Conservation (phyloP, 2,329 filamentous ascomycete species). For the Golovinomyces cichoracearum region DNA sequence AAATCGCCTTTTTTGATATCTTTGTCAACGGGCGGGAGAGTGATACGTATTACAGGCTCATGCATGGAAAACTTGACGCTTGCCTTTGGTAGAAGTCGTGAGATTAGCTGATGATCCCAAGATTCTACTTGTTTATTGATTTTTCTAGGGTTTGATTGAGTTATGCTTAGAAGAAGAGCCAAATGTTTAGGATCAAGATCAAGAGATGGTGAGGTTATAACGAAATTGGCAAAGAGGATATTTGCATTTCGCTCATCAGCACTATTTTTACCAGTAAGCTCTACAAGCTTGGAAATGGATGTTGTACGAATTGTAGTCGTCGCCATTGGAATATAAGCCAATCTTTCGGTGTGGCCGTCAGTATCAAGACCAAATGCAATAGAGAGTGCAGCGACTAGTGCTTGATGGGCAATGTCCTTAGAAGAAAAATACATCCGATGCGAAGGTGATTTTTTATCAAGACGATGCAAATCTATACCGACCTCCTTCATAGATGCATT, state of each 20-base stretch:
- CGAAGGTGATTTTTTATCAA: slow-evolving; percentile 77
- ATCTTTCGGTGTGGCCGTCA: slow-evolving; percentile 68
- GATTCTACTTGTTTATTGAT: slow-evolving; percentile 19
- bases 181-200: slow-evolving; percentile 83
- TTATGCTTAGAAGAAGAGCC: slow-evolving; percentile 53
- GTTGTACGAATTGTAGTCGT: slow-evolving; percentile 90
- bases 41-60: slow-evolving; percentile 76
- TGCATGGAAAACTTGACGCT: slow-evolving; percentile 91
- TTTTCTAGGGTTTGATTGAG: slow-evolving; percentile 24
- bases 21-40: slow-evolving; percentile 51
- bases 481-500: slow-evolving; percentile 92
- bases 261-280: slow-evolving; percentile 44
- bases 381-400: slow-evolving; percentile 69
- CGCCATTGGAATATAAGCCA: slow-evolving; percentile 89
- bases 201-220: slow-evolving; percentile 82
- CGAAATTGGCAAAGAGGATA: slow-evolving; percentile 55
- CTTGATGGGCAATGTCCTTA: slow-evolving; percentile 83
- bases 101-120: slow-evolving; percentile 45
- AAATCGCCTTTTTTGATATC: slow-evolving; percentile 50
- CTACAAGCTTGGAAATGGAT: slow-evolving; percentile 75
- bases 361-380: slow-evolving; percentile 75
- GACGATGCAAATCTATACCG: slow-evolving; percentile 68
- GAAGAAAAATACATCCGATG: slow-evolving; percentile 96
- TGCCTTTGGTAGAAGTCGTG: slow-evolving; percentile 74
- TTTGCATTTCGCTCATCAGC: slow-evolving; percentile 76